A percentile compares a stretch with the other conserved stretches of the same genome.
Evolutionary conservation across 2,329 filamentous ascomycete species (phyloP).

Genomic region (Tricladium varicosporioides): DNA sequence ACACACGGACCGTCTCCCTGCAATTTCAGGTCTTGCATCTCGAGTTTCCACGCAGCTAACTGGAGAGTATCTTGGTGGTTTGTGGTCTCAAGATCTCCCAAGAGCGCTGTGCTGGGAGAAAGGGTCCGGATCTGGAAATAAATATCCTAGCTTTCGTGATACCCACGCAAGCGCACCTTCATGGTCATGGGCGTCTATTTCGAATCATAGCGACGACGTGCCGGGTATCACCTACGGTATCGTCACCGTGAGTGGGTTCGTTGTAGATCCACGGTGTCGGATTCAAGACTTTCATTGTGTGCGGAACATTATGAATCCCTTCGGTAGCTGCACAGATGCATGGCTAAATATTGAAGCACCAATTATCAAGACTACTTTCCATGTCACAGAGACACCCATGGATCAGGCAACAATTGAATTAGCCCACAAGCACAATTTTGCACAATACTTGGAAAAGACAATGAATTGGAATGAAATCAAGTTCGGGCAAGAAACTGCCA

Average conservation of each 20-base stretch:
- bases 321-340: neutral
- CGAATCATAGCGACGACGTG: neutral
- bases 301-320: neutral
- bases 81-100: conserved; percentile 2
- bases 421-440: neutral
- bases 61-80: neutral
- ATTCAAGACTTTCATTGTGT: neutral
- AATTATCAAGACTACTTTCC: neutral
- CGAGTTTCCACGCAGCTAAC: neutral
- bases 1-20: conserved; percentile 2
- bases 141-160: neutral
- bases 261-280: neutral
- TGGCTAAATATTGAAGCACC: neutral
- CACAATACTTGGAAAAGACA: neutral
- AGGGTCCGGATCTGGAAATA: neutral
- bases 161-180: neutral
- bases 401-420: neutral
- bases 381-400: neutral
- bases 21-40: conserved; percentile 1
- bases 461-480: neutral
- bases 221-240: neutral
- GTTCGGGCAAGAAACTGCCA: neutral
- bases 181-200: conserved; percentile 4
- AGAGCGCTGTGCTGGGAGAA: conserved; percentile 1
- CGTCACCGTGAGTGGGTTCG: neutral